Percentiles rank a stretch among this genome's conserved stretches.
Conservation (phyloP, 2,329 filamentous ascomycete genomes). For the Sporothrix pallida region DNA sequence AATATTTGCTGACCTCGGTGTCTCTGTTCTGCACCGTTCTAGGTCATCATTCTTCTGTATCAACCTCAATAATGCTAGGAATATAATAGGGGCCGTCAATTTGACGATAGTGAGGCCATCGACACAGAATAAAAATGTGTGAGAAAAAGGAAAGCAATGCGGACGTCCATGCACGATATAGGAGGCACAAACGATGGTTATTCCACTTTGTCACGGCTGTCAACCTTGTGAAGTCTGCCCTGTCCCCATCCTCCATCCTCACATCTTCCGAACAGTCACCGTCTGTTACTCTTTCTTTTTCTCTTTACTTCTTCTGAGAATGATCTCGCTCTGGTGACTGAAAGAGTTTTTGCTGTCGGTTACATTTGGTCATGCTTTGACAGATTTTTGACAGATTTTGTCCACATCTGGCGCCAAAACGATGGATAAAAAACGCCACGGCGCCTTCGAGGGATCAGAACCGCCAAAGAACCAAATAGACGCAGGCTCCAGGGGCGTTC, state of each 20-base stretch:
- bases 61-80: not conserved
- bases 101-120: not conserved
- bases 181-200: not conserved
- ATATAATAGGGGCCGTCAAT: not conserved
- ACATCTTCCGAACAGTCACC: not conserved
- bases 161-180: not conserved
- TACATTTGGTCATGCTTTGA: not conserved
- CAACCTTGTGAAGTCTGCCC: slow-evolving; percentile 9
- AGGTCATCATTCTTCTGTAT: not conserved
- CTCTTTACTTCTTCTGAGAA: not conserved
- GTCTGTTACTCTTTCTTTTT: not conserved
- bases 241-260: not conserved
- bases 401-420: not conserved
- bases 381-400: not conserved
- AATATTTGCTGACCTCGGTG: not conserved
- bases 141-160: not conserved
- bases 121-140: not conserved
- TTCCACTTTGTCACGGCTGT: not conserved
- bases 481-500: slow-evolving; percentile 8
- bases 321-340: not conserved
- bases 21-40: not conserved
- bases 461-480: not conserved
- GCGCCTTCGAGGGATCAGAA: not conserved
- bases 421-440: slow-evolving; percentile 15
- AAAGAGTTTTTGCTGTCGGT: not conserved